Base-by-base conservation (phyloP, 352 stramenopile genomes). In the Phytopythium delawarense region DNA sequence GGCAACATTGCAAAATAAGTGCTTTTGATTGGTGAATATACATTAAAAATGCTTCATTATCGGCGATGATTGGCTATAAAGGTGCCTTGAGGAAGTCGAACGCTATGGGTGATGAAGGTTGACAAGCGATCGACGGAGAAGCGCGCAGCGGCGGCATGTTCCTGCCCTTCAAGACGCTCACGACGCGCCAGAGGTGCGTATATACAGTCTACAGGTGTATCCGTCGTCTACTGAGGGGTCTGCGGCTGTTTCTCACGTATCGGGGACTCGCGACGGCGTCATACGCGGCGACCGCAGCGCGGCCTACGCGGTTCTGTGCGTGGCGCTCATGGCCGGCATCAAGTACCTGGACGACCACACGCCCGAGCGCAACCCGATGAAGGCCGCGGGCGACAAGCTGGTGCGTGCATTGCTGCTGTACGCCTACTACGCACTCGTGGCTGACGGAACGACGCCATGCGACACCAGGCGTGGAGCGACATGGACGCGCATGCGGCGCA, bases 281-380 rank as follows among this genome's bases (percentile, higher is more conserved):
- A 15, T 30, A 4, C 7, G 34, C 34, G 34, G 34, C 34, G 30
- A 34, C 8, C 1, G 37, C 55, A 91, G 83, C 20, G 78, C 67
- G 16, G 83, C 64, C 4, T 92, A 90, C 67, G 79, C 66, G 39
- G 76, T 75, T 57, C 62, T 92, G 52, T 92, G 83, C 55, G 63
- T 90, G 11, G 78, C 60, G 42, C 60, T 92, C 49, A 81, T 83
- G 15, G 66, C 66, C 25, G 78, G 78, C 18, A 90, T 90, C 69
- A 85, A 88, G 64, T 90, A 80, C 62, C 65, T 92, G 66, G 80
- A 92, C 61, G 71, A 81, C 42, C 76, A 85, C 59, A 84, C 72
- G 66, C 79, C 78, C 7, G 69, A 78, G 49, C 54, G 44, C 20
- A 69, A 85, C 53, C 62, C 70, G 46, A 66, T 68, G 46, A 70